phyloP scores from a whole-genome alignment of 352 stramenopile genomes.

The Pythium rishiriense region DNA sequence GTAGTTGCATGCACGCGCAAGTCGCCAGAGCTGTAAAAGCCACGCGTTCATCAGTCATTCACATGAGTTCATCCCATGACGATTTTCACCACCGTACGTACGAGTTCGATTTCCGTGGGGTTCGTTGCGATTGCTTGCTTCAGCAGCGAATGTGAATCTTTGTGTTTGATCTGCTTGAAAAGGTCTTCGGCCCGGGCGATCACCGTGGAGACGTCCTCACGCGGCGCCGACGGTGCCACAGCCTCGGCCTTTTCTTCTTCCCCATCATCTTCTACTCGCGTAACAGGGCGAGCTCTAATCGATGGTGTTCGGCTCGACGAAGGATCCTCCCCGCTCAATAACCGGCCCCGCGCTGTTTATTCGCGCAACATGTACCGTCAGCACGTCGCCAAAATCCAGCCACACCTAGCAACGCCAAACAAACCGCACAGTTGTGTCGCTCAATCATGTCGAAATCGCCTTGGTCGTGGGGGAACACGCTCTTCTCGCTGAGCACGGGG shows the following conservation, averaged over 20 bases:
- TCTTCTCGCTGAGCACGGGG: conserved; percentile 51
- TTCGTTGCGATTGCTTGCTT: conserved; percentile 39
- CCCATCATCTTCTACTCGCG: conserved; percentile 14
- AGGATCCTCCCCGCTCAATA: neutral
- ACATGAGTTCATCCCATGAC: neutral
- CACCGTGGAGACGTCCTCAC: conserved; percentile 33
- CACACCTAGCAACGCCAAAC: neutral
- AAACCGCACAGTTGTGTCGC: conserved; percentile 33
- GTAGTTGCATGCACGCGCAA: conserved; percentile 62
- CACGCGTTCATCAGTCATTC: neutral
- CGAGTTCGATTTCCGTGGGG: conserved; percentile 48
- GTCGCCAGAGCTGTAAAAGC: conserved; percentile 55
- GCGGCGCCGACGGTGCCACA: neutral
- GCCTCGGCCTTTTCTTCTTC: conserved; percentile 39
- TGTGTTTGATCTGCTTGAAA: conserved; percentile 49
- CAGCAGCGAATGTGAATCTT: conserved; percentile 43
- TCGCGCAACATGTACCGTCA: neutral
- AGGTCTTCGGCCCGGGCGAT: conserved; percentile 46
- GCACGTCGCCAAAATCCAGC: neutral
- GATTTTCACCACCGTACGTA: conserved; percentile 15
- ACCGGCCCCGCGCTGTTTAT: neutral
- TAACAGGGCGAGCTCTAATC: neutral
- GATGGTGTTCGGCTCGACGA: neutral
- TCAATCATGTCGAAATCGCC: conserved; percentile 60
- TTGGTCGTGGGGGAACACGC: conserved; percentile 54